These are phyloP conservation scores for Helichrysum umbraculigerum DNA, from an alignment of 129 eudicot genomes.

Conservation along the genomic window DNA sequence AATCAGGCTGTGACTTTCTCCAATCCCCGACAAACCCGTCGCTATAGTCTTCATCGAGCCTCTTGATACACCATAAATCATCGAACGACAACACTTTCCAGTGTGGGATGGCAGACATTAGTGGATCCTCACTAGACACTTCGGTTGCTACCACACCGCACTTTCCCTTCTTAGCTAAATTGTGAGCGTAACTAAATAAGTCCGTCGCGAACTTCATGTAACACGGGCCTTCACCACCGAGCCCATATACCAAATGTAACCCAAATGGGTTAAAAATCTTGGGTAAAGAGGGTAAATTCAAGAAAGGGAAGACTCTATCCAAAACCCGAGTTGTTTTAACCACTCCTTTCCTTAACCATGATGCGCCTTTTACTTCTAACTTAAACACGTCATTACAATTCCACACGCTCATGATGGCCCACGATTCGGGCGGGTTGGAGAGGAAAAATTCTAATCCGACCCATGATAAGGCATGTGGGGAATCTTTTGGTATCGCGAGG, in stretches of 20 bases:
- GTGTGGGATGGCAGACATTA: slow-evolving; percentile 69
- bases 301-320: slow-evolving; percentile 82
- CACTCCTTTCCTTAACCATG: slow-evolving; percentile 48
- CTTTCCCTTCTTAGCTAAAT: slow-evolving; percentile 62
- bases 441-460: slow-evolving; percentile 52
- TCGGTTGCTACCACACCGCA: slow-evolving; percentile 95
- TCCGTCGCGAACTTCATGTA: slow-evolving; percentile 47
- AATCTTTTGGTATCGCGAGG: slow-evolving; percentile 60
- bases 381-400: slow-evolving; percentile 73
- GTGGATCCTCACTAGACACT: slow-evolving; percentile 74
- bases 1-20: slow-evolving; percentile 83
- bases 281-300: slow-evolving; percentile 77
- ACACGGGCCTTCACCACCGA: slow-evolving; percentile 85
- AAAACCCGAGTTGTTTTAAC: slow-evolving; percentile 66
- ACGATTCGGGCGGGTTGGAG: slow-evolving; percentile 62
- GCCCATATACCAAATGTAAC: slow-evolving; percentile 82
- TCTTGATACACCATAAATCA: slow-evolving; percentile 88
- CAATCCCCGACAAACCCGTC: slow-evolving; percentile 91
- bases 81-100: slow-evolving; percentile 84
- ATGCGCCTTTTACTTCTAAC: slow-evolving; percentile 84
- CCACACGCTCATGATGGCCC: slow-evolving; percentile 95
- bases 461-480: slow-evolving; percentile 42
- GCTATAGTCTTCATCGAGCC: slow-evolving; percentile 79
- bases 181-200: slow-evolving; percentile 77
- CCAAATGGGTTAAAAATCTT: slow-evolving; percentile 88